phyloP scores from a whole-genome alignment of 345 rosid species.

The Aurinia saxatilis region DNA sequence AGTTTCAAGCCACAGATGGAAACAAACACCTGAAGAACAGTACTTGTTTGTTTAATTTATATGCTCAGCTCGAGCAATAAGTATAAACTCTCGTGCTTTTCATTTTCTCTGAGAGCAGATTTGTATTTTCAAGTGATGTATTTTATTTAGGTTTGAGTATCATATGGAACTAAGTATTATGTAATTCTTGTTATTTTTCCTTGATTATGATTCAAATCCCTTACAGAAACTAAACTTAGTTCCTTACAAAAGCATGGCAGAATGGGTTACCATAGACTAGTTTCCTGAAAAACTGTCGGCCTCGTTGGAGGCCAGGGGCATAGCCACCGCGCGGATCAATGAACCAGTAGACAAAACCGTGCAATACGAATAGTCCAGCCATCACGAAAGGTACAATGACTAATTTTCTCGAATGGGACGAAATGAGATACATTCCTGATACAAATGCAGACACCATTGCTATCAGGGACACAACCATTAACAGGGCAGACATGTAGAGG shows the following conservation, averaged over 20 bases:
- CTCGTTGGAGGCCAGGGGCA: background rate
- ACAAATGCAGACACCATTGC: slow-evolving; percentile 20
- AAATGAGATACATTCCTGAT: slow-evolving; percentile 16
- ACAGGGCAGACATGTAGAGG: slow-evolving; percentile 17
- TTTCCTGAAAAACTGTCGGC: background rate
- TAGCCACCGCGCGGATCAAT: slow-evolving; percentile 17
- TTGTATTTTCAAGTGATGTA: background rate
- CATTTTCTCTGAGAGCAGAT: background rate
- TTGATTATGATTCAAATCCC: background rate
- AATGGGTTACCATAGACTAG: background rate
- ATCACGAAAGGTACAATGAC: slow-evolving; percentile 8
- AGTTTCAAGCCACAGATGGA: background rate
- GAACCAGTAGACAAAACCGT: slow-evolving; percentile 18
- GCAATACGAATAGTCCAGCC: background rate
- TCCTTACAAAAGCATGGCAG: background rate
- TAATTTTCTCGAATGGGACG: background rate
- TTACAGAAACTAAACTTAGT: background rate
- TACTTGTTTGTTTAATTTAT: slow-evolving; percentile 9
- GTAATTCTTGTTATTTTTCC: background rate
- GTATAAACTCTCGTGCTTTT: background rate
- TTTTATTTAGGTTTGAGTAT: slow-evolving; percentile 5
- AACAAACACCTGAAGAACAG: background rate
- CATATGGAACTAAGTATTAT: background rate
- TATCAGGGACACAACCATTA: slow-evolving; percentile 17
- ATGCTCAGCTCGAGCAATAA: slow-evolving; percentile 15